Percentiles rank a stretch among this genome's conserved stretches.
Conservation (phyloP, 2,329 filamentous ascomycete species). For the Bipolaris zeicola region DNA sequence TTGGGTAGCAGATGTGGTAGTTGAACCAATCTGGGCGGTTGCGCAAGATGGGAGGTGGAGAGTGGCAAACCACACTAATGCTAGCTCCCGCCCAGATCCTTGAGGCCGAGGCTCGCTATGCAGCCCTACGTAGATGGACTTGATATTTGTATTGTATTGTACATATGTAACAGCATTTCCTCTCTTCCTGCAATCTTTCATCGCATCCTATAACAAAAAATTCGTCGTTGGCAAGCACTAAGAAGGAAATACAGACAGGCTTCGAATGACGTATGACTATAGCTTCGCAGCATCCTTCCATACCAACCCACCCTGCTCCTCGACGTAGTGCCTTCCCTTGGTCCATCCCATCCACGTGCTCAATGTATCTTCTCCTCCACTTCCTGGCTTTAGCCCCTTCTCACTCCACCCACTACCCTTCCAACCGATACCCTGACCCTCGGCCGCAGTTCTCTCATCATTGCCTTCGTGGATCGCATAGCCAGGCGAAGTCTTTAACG, state of each 20-base stretch:
- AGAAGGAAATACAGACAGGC: not conserved
- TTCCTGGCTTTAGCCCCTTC: slow-evolving; percentile 65
- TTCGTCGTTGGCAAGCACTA: not conserved
- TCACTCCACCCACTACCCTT: slow-evolving; percentile 71
- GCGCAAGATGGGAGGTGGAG: slow-evolving; percentile 1
- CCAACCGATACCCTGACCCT: slow-evolving; percentile 69
- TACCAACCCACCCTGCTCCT: slow-evolving; percentile 45
- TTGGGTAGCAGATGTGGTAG: not conserved
- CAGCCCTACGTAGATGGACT: too few relatives aligned
- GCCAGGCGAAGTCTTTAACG: slow-evolving; percentile 71
- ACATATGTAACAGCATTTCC: too few relatives aligned
- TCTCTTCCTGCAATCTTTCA: too few relatives aligned
- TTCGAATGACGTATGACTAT: slow-evolving; percentile 9
- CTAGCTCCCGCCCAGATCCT: slow-evolving; percentile 4
- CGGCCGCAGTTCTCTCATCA: slow-evolving; percentile 47
- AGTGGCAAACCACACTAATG: slow-evolving; percentile 11
- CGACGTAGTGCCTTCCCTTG: slow-evolving; percentile 71
- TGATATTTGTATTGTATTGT: too few relatives aligned
- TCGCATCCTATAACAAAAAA: too few relatives aligned
- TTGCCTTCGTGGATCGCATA: slow-evolving; percentile 62
- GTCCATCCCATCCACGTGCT: slow-evolving; percentile 78
- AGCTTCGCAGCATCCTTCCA: slow-evolving; percentile 54
- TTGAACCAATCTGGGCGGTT: not conserved
- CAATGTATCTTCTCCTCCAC: slow-evolving; percentile 73
- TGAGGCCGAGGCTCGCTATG: slow-evolving; percentile 1